Evolutionary conservation across 768 basidiomycete genomes (phyloP).

Genomic region (Pisolithus albus): DNA sequence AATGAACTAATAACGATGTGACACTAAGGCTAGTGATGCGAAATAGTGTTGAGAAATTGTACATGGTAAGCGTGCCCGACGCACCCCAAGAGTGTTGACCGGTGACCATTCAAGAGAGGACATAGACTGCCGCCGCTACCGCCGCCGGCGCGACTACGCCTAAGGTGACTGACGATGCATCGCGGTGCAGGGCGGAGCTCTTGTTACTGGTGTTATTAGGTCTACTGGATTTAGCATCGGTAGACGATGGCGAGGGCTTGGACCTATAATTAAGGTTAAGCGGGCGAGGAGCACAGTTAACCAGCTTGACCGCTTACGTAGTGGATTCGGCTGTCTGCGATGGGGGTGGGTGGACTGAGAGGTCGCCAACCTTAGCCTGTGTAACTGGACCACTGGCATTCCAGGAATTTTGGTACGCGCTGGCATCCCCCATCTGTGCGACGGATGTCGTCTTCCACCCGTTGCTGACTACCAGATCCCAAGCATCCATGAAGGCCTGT

Average conservation of each 20-base stretch:
- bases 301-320: not conserved
- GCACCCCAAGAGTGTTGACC: not conserved
- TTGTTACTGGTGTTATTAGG: conserved; percentile 28
- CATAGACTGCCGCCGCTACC: conserved; percentile 17
- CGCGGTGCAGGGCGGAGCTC: conserved; percentile 25
- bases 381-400: conserved; percentile 23
- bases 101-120: conserved; percentile 13
- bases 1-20: not conserved
- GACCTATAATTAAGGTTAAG: not conserved
- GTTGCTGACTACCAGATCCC: conserved; percentile 53
- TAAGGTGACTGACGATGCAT: conserved; percentile 15
- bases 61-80: conserved; percentile 8
- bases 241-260: too few relatives aligned
- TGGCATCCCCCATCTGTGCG: conserved; percentile 35
- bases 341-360: conserved; percentile 12
- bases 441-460: conserved; percentile 68
- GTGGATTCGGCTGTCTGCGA: conserved; percentile 1
- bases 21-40: not conserved
- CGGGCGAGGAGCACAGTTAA: not conserved
- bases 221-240: not conserved
- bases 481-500: conserved; percentile 58
- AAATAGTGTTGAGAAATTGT: not conserved
- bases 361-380: conserved; percentile 16
- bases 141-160: conserved; percentile 17
- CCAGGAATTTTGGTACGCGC: conserved; percentile 43